Conservation (phyloP, 805 yeast genomes). For the Metschnikowia dekortorum region DNA sequence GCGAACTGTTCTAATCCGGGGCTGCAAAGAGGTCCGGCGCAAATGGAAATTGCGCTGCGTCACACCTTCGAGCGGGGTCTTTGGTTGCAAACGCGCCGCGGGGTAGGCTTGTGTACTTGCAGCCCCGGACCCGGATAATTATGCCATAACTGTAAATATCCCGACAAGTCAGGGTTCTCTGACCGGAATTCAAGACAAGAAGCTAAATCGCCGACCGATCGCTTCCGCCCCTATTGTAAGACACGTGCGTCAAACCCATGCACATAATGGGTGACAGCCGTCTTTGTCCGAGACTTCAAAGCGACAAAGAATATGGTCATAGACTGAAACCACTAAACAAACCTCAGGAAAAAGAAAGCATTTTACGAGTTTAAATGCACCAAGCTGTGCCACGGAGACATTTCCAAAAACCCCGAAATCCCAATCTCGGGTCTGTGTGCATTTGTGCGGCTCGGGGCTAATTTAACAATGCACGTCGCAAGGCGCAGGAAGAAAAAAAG, state of each 20-base stretch:
- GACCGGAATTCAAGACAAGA: no score
- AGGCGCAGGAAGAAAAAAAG: not conserved
- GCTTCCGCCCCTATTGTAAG: not conserved
- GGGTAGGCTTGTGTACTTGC: not conserved
- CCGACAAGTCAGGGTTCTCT: no score
- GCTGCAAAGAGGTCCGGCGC: not conserved
- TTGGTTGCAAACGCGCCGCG: constrained; percentile 3
- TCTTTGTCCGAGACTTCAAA: not conserved
- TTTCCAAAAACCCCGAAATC: not conserved
- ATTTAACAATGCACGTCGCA: not conserved
- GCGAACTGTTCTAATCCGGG: not conserved
- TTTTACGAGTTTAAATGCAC: not conserved
- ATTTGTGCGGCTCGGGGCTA: not conserved
- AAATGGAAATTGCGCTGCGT: not conserved
- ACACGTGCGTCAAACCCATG: constrained; percentile 1
- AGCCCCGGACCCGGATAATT: not conserved
- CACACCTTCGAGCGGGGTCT: not conserved
- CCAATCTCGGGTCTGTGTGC: not conserved
- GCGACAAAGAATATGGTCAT: not conserved
- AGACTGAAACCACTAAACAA: not conserved
- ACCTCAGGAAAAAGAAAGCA: no score
- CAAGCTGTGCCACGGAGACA: not conserved
- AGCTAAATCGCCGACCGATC: not conserved
- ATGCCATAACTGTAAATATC: no score
- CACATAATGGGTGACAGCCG: not conserved